These are phyloP conservation scores for Przewalskia tangutica DNA, from an alignment of 257 asterid genomes.

Conservation along the genomic window DNA sequence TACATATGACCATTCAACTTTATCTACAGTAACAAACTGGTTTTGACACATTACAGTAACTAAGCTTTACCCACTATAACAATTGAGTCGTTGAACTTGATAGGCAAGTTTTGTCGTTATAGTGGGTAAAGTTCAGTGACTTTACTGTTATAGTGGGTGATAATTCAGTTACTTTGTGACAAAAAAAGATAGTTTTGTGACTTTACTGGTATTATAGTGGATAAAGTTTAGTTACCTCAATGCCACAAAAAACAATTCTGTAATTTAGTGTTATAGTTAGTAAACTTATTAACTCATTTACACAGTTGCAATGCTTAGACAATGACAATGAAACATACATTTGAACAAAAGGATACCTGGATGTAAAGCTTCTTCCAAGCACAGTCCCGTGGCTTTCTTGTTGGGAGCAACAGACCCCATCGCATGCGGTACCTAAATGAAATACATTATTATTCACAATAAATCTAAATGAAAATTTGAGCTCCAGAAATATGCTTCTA, in stretches of 20 bases:
- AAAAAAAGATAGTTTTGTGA: not conserved
- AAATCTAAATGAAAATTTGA: not conserved
- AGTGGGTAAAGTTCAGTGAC: not conserved
- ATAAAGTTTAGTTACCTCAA: not conserved
- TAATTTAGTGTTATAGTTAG: not conserved
- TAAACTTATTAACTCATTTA: not conserved
- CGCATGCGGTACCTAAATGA: slow-evolving; percentile 56
- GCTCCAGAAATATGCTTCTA: not conserved
- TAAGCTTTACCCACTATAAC: not conserved
- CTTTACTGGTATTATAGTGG: not conserved
- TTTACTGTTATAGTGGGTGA: not conserved
- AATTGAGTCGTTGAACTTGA: not conserved
- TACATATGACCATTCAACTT: not conserved
- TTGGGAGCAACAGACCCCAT: slow-evolving; percentile 76
- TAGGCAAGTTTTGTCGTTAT: not conserved
- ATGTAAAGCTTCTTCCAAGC: slow-evolving; percentile 81
- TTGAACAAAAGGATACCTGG: slow-evolving; percentile 19
- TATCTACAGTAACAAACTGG: not conserved
- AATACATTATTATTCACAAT: not conserved
- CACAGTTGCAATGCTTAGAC: not conserved
- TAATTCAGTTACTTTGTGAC: not conserved
- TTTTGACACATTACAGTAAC: not conserved
- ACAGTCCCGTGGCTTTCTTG: slow-evolving; percentile 66
- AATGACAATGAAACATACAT: not conserved
- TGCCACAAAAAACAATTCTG: not conserved